Percentiles rank a stretch among this genome's conserved stretches.
Evolutionary conservation across 805 yeast genomes (phyloP).

Genomic region (Lachancea thermotolerans): DNA sequence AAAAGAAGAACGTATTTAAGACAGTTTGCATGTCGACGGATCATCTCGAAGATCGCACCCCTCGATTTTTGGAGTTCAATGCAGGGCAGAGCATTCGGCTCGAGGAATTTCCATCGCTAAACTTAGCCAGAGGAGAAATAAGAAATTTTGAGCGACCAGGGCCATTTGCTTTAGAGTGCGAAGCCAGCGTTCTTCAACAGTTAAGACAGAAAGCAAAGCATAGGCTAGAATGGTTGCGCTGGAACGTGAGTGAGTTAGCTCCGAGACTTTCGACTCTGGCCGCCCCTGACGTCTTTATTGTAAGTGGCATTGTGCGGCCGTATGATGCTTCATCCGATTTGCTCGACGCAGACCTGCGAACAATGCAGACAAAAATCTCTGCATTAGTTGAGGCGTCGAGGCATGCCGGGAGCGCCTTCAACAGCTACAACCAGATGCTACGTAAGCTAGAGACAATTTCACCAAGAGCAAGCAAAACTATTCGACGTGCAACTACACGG

Average conservation of each 20-base stretch:
- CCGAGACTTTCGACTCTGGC: neutral
- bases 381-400: constrained; percentile 4
- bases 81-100: constrained; percentile 16
- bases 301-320: constrained; percentile 1
- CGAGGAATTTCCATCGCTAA: constrained; percentile 14
- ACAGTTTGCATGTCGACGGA: constrained; percentile 10
- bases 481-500: constrained; percentile 1
- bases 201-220: neutral
- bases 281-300: constrained; percentile 2
- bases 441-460: constrained; percentile 6
- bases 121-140: neutral
- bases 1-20: constrained; percentile 23
- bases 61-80: constrained; percentile 15
- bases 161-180: neutral
- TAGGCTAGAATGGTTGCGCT: neutral
- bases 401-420: constrained; percentile 5
- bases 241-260: constrained; percentile 1
- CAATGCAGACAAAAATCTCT: neutral
- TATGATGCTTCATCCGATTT: neutral
- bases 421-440: constrained; percentile 5
- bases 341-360: neutral
- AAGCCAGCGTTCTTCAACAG: neutral
- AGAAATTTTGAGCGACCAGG: neutral
- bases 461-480: constrained; percentile 2
- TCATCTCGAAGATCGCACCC: constrained; percentile 5